Evolutionary conservation across 306 rosid species (phyloP).

Genomic region (Cucumis cinereus): DNA sequence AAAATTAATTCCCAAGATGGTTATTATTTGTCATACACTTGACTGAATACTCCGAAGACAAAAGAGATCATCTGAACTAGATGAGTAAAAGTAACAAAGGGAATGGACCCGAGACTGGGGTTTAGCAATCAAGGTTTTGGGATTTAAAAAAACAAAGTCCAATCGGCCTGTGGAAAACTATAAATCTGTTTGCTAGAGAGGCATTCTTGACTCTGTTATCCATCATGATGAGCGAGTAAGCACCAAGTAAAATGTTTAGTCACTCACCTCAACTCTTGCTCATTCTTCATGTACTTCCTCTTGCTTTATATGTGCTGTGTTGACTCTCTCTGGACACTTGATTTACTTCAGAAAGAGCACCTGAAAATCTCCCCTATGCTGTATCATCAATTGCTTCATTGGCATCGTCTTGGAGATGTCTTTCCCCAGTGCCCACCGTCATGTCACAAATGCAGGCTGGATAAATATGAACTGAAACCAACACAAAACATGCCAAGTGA

Average conservation of each 20-base stretch:
- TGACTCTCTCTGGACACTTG: not conserved
- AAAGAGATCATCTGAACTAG: not conserved
- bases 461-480: not conserved
- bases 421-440: not conserved
- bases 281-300: not conserved
- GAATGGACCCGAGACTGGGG: not conserved
- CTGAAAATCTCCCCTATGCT: not conserved
- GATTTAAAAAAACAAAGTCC: not conserved
- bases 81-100: not conserved
- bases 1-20: not conserved
- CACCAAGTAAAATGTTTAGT: not conserved
- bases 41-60: not conserved
- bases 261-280: not conserved
- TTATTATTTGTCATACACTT: not conserved
- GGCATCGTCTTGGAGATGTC: not conserved
- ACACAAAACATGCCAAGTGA: not conserved
- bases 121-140: not conserved
- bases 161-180: not conserved
- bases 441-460: not conserved
- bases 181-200: not conserved
- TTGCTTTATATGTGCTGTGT: not conserved
- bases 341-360: not conserved
- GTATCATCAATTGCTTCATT: not conserved
- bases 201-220: not conserved
- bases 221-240: not conserved